Evolutionary conservation across 2,329 filamentous ascomycete genomes (phyloP).

Genomic region (Aureobasidium sp.): DNA sequence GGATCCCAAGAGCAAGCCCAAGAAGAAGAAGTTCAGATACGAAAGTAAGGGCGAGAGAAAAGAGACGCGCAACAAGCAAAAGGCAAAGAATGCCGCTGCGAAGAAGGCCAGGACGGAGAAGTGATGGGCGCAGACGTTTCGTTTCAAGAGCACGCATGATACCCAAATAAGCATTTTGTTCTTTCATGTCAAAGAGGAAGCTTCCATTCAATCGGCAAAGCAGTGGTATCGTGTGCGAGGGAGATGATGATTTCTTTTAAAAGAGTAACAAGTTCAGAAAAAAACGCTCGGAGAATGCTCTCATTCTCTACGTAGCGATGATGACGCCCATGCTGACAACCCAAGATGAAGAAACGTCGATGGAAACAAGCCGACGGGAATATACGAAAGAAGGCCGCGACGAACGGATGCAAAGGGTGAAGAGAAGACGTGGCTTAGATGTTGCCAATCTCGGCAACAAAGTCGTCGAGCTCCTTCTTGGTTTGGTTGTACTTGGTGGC

Average conservation of each 20-base stretch:
- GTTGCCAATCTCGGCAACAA: constrained; percentile 86
- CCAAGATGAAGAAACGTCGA: constrained; percentile 10
- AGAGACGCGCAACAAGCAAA: constrained; percentile 53
- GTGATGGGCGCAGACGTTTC: constrained; percentile 21
- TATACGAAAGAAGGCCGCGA: constrained; percentile 7
- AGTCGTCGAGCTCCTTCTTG: constrained; percentile 86
- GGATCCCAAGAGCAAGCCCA: constrained; percentile 46
- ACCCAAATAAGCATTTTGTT: constrained; percentile 9
- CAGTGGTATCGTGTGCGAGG: constrained; percentile 8
- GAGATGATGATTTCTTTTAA: constrained; percentile 6
- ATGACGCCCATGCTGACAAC: constrained; percentile 15
- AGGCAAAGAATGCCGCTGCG: constrained; percentile 62
- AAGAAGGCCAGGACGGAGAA: constrained; percentile 49
- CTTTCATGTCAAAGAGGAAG: constrained; percentile 2
- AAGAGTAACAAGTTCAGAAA: constrained; percentile 10
- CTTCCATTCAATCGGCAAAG: neutral
- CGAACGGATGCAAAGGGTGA: constrained; percentile 6
- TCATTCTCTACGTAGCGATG: constrained; percentile 14
- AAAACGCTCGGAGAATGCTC: constrained; percentile 14
- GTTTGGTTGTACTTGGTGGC: constrained; percentile 74
- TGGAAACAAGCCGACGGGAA: neutral
- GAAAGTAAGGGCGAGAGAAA: constrained; percentile 80
- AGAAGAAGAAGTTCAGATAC: constrained; percentile 90
- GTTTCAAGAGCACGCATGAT: constrained; percentile 10
- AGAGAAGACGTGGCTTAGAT: constrained; percentile 53